These are phyloP conservation scores for Pythium phragmitis DNA, from an alignment of 352 stramenopile genomes.

Conservation along the genomic window DNA sequence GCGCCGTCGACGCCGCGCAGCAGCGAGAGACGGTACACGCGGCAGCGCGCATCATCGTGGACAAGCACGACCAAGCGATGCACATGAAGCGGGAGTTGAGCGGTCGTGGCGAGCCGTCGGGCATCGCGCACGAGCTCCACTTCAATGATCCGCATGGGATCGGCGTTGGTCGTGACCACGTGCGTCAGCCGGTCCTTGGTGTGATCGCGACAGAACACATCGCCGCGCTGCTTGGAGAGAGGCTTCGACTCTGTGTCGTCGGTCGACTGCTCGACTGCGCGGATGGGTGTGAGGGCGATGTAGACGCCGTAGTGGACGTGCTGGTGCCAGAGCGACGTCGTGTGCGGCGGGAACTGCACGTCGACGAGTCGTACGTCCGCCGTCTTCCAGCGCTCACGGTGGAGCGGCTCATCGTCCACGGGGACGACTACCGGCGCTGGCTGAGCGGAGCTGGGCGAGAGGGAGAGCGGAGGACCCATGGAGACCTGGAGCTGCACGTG, in stretches of 20 bases:
- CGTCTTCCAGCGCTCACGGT: conserved; percentile 25
- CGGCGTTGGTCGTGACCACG: conserved; percentile 31
- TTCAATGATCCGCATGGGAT: conserved; percentile 46
- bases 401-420: conserved; percentile 31
- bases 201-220: conserved; percentile 33
- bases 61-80: conserved; percentile 21
- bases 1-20: conserved; percentile 22
- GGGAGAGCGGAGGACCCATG: background rate
- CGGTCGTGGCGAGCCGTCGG: conserved; percentile 18
- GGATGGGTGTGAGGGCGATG: conserved; percentile 20
- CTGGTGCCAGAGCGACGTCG: conserved; percentile 28
- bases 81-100: conserved; percentile 9
- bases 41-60: conserved; percentile 39
- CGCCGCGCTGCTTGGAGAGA: conserved; percentile 20
- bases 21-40: conserved; percentile 46
- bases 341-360: conserved; percentile 29
- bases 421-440: conserved; percentile 8
- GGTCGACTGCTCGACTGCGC: conserved; percentile 20
- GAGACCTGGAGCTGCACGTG: too few relatives aligned
- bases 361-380: conserved; percentile 24
- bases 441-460: background rate
- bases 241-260: conserved; percentile 4
- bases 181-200: conserved; percentile 47
- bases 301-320: conserved; percentile 32
- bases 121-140: conserved; percentile 51